Evolutionary conservation across 2,329 filamentous ascomycete genomes (phyloP).

Genomic region (Chalara sp.): DNA sequence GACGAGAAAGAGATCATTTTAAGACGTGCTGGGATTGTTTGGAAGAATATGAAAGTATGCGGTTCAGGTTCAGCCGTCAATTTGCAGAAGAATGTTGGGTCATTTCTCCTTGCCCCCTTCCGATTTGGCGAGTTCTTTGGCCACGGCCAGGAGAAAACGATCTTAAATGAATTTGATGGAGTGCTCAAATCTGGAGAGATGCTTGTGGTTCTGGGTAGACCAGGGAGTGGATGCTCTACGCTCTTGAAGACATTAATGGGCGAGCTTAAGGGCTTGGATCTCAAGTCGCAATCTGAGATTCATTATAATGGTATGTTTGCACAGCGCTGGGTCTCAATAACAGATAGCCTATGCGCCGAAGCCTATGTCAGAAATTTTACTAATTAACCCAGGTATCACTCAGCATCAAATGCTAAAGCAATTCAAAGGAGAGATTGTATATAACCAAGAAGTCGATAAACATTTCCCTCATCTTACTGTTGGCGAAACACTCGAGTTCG

Average conservation of each 20-base stretch:
- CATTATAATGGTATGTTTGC: slow-evolving; percentile 50
- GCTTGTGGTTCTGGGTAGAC: slow-evolving; percentile 58
- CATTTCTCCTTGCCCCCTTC: slow-evolving; percentile 50
- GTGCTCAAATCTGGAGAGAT: slow-evolving; percentile 56
- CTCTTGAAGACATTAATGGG: slow-evolving; percentile 47
- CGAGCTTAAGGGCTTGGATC: slow-evolving; percentile 48
- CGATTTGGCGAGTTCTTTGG: slow-evolving; percentile 49
- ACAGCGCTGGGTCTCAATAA: neutral
- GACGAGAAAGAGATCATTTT: slow-evolving; percentile 48
- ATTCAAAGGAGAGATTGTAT: slow-evolving; percentile 60
- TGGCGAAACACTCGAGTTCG: slow-evolving; percentile 69
- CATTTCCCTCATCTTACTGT: slow-evolving; percentile 74
- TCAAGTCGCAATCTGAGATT: slow-evolving; percentile 44
- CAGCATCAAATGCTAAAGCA: slow-evolving; percentile 45
- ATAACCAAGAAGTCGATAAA: slow-evolving; percentile 70
- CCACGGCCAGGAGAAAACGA: slow-evolving; percentile 33
- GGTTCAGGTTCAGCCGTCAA: slow-evolving; percentile 62
- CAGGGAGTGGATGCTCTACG: slow-evolving; percentile 52
- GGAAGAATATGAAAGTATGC: slow-evolving; percentile 58
- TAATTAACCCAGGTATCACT: slow-evolving; percentile 25
- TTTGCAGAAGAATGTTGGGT: slow-evolving; percentile 60
- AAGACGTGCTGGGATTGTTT: slow-evolving; percentile 52
- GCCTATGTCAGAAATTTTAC: neutral
- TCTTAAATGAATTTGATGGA: slow-evolving; percentile 55
- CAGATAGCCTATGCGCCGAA: neutral